A percentile compares a stretch with the other conserved stretches of the same genome.
phyloP scores from a whole-genome alignment of 2,329 filamentous ascomycete genomes.

The Apiospora pterosperma region DNA sequence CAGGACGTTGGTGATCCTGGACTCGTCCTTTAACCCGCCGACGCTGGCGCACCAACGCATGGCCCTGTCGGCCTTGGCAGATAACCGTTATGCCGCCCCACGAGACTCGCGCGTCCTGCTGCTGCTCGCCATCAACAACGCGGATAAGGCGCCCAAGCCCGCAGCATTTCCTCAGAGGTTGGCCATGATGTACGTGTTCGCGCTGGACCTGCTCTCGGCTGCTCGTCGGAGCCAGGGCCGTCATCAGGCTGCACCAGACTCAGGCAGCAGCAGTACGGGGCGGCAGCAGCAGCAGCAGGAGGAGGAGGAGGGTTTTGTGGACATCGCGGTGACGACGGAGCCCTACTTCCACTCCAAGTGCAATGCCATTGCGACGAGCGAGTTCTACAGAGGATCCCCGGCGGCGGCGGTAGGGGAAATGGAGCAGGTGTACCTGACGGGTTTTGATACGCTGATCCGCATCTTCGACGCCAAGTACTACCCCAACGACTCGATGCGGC shows the following conservation, averaged over 20 bases:
- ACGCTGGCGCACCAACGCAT: slow-evolving; percentile 59
- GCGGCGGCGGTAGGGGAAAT: slow-evolving; percentile 10
- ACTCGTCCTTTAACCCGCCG: slow-evolving; percentile 68
- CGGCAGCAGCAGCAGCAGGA: background rate
- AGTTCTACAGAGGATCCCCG: slow-evolving; percentile 34
- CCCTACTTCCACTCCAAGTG: slow-evolving; percentile 76
- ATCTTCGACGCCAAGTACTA: slow-evolving; percentile 75
- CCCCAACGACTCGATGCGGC: slow-evolving; percentile 42
- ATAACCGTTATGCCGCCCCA: slow-evolving; percentile 8
- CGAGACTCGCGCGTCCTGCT: slow-evolving; percentile 45
- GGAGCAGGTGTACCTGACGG: slow-evolving; percentile 66
- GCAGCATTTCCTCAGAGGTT: slow-evolving; percentile 66
- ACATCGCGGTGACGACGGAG: slow-evolving; percentile 67
- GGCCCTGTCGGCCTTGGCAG: slow-evolving; percentile 43
- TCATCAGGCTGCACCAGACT: background rate
- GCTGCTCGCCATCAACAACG: slow-evolving; percentile 61
- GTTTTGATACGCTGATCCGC: slow-evolving; percentile 73
- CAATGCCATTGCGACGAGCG: slow-evolving; percentile 46
- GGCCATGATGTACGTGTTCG: slow-evolving; percentile 69
- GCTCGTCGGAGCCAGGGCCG: background rate
- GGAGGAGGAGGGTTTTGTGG: slow-evolving; percentile 36
- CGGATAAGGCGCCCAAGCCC: slow-evolving; percentile 64
- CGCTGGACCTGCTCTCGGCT: slow-evolving; percentile 44
- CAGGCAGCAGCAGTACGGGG: background rate
- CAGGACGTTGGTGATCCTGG: slow-evolving; percentile 52